Conservation (phyloP, 2,329 filamentous ascomycete genomes). For the Myriosclerotinia duriaeana region DNA sequence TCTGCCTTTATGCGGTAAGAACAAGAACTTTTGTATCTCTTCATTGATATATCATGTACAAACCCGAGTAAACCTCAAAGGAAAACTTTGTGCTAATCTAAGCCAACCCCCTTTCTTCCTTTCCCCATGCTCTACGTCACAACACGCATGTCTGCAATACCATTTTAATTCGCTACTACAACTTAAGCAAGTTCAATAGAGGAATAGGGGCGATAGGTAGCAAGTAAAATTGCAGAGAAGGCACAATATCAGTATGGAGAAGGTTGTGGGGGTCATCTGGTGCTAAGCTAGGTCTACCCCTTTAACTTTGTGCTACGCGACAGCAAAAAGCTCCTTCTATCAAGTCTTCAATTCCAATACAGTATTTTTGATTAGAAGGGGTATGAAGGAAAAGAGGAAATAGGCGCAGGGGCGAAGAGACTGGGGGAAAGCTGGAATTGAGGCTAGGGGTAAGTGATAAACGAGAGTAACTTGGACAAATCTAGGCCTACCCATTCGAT, state of each 20-base stretch:
- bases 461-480: no score
- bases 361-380: no score
- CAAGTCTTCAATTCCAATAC: no score
- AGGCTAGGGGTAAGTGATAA: no score
- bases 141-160: fast-evolving
- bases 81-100: background rate
- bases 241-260: background rate
- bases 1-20: background rate
- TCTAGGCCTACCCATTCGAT: no score
- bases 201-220: fast-evolving
- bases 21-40: no score
- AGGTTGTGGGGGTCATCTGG: background rate
- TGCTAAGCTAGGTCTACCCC: background rate
- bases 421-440: no score
- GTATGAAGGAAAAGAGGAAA: background rate
- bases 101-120: background rate
- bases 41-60: no score
- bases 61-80: background rate
- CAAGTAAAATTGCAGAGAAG: background rate
- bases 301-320: background rate
- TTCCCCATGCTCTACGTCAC: background rate
- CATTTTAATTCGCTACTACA: no score
- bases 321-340: background rate
- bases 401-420: no score
- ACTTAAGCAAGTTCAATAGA: no score